A percentile compares a stretch with the other conserved stretches of the same genome.
phyloP scores from a whole-genome alignment of 1,284 basidiomycete species.

The Malassezia vespertilionis region DNA sequence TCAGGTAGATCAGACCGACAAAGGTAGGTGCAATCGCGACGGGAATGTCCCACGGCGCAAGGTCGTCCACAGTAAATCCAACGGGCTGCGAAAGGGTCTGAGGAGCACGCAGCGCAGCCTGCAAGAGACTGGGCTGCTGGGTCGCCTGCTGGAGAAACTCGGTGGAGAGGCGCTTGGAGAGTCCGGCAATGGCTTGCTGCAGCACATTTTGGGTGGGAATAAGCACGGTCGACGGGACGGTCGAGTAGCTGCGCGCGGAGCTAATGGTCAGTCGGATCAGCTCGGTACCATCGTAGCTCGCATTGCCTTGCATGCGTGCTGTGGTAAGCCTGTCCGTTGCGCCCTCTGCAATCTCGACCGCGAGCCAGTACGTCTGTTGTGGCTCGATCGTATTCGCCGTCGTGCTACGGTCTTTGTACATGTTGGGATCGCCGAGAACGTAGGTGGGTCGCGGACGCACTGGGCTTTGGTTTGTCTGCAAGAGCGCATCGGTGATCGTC shows the following conservation, averaged over 20 bases:
- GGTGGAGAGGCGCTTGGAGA: constrained; percentile 18
- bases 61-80: constrained; percentile 54
- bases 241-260: constrained; percentile 28
- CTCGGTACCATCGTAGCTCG: constrained; percentile 25
- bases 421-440: constrained; percentile 18
- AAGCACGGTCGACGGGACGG: constrained; percentile 22
- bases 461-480: constrained; percentile 23
- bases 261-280: constrained; percentile 27
- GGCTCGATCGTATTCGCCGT: constrained; percentile 28
- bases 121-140: constrained; percentile 22
- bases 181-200: constrained; percentile 12
- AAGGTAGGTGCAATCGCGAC: constrained; percentile 63
- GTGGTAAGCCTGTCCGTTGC: constrained; percentile 22
- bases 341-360: constrained; percentile 26
- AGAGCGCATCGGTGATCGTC: constrained; percentile 19
- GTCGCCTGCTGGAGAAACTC: constrained; percentile 22
- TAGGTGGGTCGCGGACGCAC: constrained; percentile 33
- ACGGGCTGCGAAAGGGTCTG: constrained; percentile 55
- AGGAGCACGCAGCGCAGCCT: constrained; percentile 53
- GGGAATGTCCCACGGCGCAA: constrained; percentile 59
- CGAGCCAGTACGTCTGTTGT: constrained; percentile 14
- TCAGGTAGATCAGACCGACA: constrained; percentile 64
- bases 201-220: constrained; percentile 20
- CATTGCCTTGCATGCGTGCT: constrained; percentile 30
- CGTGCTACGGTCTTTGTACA: constrained; percentile 19